A percentile compares a stretch with the other conserved stretches of the same genome.
Conservation (phyloP, 2,329 filamentous ascomycete genomes). For the Colletotrichum noveboracense region DNA sequence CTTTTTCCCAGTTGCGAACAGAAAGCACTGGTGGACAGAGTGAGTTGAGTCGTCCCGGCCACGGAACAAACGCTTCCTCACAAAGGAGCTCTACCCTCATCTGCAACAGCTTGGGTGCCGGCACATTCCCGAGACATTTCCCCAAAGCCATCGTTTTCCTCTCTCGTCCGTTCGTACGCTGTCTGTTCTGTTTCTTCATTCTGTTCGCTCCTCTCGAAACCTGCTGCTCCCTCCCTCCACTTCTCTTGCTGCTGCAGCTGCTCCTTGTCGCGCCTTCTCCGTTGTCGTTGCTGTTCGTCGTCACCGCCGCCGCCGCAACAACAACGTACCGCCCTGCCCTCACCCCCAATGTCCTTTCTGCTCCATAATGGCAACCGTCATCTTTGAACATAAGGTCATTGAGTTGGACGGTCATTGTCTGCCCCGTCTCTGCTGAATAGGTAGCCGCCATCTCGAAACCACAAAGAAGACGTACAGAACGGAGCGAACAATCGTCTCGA, state of each 20-base stretch:
- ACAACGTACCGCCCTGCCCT: constrained; percentile 11
- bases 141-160: neutral
- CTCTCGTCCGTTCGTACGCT: constrained; percentile 11
- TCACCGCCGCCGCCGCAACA: neutral
- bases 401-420: constrained; percentile 25
- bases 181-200: constrained; percentile 14
- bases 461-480: constrained; percentile 8
- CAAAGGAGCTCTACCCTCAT: constrained; percentile 17
- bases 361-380: constrained; percentile 18
- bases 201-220: constrained; percentile 19
- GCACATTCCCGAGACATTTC: constrained; percentile 47
- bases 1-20: constrained; percentile 1
- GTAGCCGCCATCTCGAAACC: neutral
- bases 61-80: constrained; percentile 17
- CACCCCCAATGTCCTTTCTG: constrained; percentile 4
- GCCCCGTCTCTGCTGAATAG: constrained; percentile 5
- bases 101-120: constrained; percentile 25
- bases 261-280: neutral
- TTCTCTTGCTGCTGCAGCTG: neutral
- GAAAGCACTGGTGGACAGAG: neutral
- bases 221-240: constrained; percentile 3
- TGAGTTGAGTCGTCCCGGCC: neutral
- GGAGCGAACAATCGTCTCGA: constrained; percentile 9
- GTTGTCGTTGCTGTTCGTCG: neutral
- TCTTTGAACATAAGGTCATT: constrained; percentile 25